phyloP scores from a whole-genome alignment of 176 grass and related monocot species.

The Oryza australiensis region DNA sequence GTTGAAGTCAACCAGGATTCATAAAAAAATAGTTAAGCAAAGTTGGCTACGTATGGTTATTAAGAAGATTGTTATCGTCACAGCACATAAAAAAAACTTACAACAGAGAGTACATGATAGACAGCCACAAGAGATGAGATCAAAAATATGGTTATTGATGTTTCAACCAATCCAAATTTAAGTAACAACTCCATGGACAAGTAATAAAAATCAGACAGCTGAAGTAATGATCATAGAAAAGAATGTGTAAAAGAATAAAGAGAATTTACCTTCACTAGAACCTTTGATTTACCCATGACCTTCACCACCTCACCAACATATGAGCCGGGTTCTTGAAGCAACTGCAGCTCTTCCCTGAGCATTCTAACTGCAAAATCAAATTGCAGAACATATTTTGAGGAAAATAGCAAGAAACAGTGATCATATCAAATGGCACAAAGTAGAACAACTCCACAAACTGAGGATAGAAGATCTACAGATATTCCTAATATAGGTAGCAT shows the following conservation, averaged over 20 bases:
- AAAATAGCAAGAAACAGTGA: not conserved
- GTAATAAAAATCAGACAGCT: not conserved
- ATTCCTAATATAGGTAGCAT: not conserved
- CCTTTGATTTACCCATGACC: slow-evolving; percentile 99
- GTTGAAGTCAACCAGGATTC: not conserved
- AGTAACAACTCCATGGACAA: not conserved
- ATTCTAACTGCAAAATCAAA: slow-evolving; percentile 70
- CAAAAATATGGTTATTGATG: not conserved
- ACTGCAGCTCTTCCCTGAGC: slow-evolving; percentile 90
- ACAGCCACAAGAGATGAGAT: not conserved
- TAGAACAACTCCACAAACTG: not conserved
- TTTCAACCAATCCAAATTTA: not conserved
- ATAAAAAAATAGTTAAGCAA: not conserved
- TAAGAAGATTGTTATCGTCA: not conserved
- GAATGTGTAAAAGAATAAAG: not conserved
- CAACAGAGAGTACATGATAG: not conserved
- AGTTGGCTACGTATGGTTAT: not conserved
- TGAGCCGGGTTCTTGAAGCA: slow-evolving; percentile 93
- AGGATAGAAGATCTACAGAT: not conserved
- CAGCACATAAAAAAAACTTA: not conserved
- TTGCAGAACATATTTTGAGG: slow-evolving; percentile 3
- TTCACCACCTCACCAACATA: slow-evolving; percentile 98
- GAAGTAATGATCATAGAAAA: not conserved
- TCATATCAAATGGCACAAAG: not conserved
- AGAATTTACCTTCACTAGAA: slow-evolving; percentile 87